phyloP scores from a whole-genome alignment of 768 basidiomycete species.

The Amyloporia xantha region DNA sequence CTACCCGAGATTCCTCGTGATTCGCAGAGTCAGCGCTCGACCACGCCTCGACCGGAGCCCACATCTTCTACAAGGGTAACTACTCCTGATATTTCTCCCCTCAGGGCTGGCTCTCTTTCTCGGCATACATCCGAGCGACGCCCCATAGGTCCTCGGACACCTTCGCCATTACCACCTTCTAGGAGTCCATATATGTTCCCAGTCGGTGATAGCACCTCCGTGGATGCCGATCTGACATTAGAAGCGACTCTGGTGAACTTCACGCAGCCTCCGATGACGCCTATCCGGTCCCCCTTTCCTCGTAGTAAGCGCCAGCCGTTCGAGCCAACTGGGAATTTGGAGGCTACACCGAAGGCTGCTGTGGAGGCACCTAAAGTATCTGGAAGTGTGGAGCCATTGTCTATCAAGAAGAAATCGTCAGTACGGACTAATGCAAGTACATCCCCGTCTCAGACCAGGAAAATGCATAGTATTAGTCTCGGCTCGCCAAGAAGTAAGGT shows the following conservation, averaged over 20 bases:
- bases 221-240: conserved; percentile 35
- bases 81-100: conserved; percentile 3
- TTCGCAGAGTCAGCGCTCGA: conserved; percentile 34
- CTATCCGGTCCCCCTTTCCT: conserved; percentile 47
- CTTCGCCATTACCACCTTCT: conserved; percentile 56
- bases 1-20: conserved; percentile 25
- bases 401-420: conserved; percentile 80
- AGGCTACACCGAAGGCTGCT: conserved; percentile 44
- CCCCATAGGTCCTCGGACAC: conserved; percentile 68
- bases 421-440: conserved; percentile 35
- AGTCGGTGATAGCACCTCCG: conserved; percentile 31
- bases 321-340: conserved; percentile 43
- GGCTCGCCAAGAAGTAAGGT: conserved; percentile 33
- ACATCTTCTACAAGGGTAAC: conserved; percentile 27
- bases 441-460: conserved; percentile 28
- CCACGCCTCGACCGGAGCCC: conserved; percentile 42
- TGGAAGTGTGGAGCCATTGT: conserved; percentile 59
- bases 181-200: conserved; percentile 29
- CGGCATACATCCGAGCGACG: conserved; percentile 50
- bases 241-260: conserved; percentile 31
- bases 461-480: conserved; percentile 30
- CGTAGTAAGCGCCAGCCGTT: conserved; percentile 70
- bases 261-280: conserved; percentile 17
- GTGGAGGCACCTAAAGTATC: conserved; percentile 24
- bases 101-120: conserved; percentile 33